Base-by-base conservation (phyloP, 2,329 filamentous ascomycete species). In the Malbranchea cinnamomea region DNA sequence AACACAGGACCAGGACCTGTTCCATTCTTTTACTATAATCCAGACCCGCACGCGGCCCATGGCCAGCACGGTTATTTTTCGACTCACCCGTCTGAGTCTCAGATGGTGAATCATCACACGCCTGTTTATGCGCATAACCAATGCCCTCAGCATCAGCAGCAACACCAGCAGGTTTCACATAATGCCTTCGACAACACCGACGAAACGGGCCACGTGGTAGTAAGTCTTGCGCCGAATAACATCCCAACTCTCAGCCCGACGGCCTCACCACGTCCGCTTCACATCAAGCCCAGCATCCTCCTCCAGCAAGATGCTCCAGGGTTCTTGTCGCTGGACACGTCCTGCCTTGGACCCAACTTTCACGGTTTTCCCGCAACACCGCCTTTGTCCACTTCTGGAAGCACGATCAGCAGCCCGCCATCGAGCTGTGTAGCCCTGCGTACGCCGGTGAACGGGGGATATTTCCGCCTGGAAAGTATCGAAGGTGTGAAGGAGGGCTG, bases 341-440 rank as follows among this genome's bases (percentile, higher is more conserved):
- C 84, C 43, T 69, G 79, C 37, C 60, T 65, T 44, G 67, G 74
- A 43, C 56, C 59, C 17, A 71, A 77, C 35, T 56, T 64, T 43
- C 68, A 73, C 41, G 80, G 76, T 57, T 82, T 81, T 49, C 85
- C 85, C 19, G 75, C 82, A 5, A 94, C 85, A 12, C 85, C 85
- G 28, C 79, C 84, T 26, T 67, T 94, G 45, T 93, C 85, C 4
- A 76, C 79, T 2, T 78, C 82, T 17, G 78, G 79, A 41, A 93
- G 84, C 64, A 74, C 71, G 33, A 78, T 83, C 47, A 83, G 81
- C 62, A 93, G 83, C 66, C 83, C 87, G 17, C 70, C 68, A 30
- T 78, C 78, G 38, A 77, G 68, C 54, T 77, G 67, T 50, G 81
- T 84, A 38, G 61, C 83, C 40, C 58, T 91, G 34, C 76, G 79